Percentiles rank a stretch among this genome's conserved stretches.
Conservation (phyloP, 148 eudicot genomes). For the Vaccinium darrowii region DNA sequence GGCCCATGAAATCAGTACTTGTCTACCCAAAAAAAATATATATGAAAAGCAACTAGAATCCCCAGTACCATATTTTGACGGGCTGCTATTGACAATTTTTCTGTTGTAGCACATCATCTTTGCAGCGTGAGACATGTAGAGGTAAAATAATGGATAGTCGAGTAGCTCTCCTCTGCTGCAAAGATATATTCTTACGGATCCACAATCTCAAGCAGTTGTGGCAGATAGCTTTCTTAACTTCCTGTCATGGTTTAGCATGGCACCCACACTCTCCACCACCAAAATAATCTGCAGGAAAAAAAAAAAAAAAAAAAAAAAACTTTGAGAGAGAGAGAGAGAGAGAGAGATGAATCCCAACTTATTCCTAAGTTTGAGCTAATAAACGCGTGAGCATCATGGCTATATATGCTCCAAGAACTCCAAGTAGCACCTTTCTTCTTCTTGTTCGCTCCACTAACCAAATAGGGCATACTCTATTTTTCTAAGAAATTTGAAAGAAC, state of each 20-base stretch:
- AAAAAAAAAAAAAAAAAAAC: background rate
- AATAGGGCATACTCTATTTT: background rate
- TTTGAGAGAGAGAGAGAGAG: background rate
- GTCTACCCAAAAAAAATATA: background rate
- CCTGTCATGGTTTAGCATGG: constrained; percentile 90
- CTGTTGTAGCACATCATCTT: background rate
- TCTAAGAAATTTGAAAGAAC: background rate
- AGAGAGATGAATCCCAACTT: background rate
- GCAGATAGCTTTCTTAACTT: constrained; percentile 47
- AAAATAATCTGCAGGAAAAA: constrained; percentile 56
- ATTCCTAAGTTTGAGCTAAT: background rate
- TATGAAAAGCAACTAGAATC: background rate
- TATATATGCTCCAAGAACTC: background rate
- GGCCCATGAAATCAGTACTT: background rate
- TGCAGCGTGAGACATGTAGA: background rate
- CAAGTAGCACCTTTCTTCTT: background rate
- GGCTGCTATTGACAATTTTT: background rate
- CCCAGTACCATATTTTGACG: background rate
- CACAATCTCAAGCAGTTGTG: constrained; percentile 25
- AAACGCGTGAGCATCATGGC: background rate
- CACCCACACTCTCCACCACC: constrained; percentile 89
- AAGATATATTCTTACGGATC: background rate
- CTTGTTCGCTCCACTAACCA: background rate
- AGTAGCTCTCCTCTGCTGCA: background rate
- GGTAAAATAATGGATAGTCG: background rate